A percentile compares a stretch with the other conserved stretches of the same genome.
Evolutionary conservation across 2,329 filamentous ascomycete species (phyloP).

Genomic region (Orbilia ellipsospora): DNA sequence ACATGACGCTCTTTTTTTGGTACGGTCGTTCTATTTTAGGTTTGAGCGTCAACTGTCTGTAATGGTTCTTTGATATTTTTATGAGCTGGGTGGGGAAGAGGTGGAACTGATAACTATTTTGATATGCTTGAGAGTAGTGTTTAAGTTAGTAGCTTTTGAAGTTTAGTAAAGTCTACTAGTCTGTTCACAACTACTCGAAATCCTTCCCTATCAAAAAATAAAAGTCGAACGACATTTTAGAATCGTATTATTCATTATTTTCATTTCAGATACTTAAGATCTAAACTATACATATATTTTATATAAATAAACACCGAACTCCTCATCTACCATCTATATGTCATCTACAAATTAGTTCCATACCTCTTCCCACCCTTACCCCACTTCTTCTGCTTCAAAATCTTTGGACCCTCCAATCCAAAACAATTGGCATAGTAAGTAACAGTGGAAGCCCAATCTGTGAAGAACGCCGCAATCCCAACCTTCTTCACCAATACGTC

Average conservation of each 20-base stretch:
- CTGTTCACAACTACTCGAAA: too few species aligned
- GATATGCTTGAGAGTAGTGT: too few species aligned
- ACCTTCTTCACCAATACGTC: slow-evolving; percentile 73
- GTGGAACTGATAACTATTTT: too few species aligned
- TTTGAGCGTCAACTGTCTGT: background rate
- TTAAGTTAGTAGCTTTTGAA: too few species aligned
- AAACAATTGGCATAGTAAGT: slow-evolving; percentile 80
- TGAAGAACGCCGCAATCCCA: slow-evolving; percentile 72
- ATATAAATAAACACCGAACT: background rate
- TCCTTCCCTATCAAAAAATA: too few species aligned
- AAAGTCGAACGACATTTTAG: too few species aligned
- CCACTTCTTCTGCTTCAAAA: slow-evolving; percentile 52
- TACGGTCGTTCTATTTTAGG: slow-evolving; percentile 27
- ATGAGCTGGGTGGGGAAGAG: too few species aligned
- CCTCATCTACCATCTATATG: background rate
- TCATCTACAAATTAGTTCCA: slow-evolving; percentile 11
- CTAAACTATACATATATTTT: too few species aligned
- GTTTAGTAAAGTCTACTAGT: too few species aligned
- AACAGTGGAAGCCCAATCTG: slow-evolving; percentile 75
- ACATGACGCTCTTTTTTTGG: slow-evolving; percentile 5
- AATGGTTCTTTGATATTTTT: background rate
- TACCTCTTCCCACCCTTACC: slow-evolving; percentile 47
- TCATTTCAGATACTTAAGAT: too few species aligned
- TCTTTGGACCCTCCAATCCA: slow-evolving; percentile 59
- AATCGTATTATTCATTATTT: too few species aligned